These are phyloP conservation scores for Vaucheria bursata DNA, from an alignment of 352 stramenopile genomes.

Conservation along the genomic window DNA sequence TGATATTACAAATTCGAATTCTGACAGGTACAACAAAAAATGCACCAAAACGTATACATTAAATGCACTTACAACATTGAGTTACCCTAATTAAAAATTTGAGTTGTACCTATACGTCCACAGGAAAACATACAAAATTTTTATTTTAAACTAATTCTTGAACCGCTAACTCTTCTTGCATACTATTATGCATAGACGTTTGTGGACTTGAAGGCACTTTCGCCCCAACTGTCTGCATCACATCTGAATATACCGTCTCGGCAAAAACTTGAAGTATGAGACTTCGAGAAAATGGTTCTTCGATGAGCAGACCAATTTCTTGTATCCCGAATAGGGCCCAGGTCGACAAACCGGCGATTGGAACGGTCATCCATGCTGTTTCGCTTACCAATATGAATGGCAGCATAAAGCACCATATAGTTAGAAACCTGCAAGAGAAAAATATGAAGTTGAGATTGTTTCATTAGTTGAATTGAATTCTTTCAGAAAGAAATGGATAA, in stretches of 20 bases:
- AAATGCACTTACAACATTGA: no score
- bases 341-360: conserved; percentile 52
- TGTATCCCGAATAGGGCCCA: conserved; percentile 71
- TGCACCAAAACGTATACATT: no score
- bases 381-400: conserved; percentile 59
- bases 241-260: conserved; percentile 38
- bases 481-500: no score
- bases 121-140: no score
- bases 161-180: no score
- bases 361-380: conserved; percentile 40
- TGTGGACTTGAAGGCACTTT: conserved; percentile 17
- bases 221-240: conserved; percentile 45
- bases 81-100: no score
- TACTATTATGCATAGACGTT: conserved; percentile 30
- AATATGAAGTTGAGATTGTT: no score
- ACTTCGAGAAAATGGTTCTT: conserved; percentile 60
- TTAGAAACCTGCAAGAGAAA: conserved; percentile 65
- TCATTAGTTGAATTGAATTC: no score
- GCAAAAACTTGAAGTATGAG: conserved; percentile 42
- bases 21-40: no score
- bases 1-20: no score
- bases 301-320: conserved; percentile 68
- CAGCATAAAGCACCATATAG: conserved; percentile 62
- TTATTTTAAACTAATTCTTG: no score
- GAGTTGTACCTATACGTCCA: no score